A percentile compares a stretch with the other conserved stretches of the same genome.
These are phyloP conservation scores for Phlebiopsis gigantea DNA, from an alignment of 768 basidiomycete species.

Conservation along the genomic window DNA sequence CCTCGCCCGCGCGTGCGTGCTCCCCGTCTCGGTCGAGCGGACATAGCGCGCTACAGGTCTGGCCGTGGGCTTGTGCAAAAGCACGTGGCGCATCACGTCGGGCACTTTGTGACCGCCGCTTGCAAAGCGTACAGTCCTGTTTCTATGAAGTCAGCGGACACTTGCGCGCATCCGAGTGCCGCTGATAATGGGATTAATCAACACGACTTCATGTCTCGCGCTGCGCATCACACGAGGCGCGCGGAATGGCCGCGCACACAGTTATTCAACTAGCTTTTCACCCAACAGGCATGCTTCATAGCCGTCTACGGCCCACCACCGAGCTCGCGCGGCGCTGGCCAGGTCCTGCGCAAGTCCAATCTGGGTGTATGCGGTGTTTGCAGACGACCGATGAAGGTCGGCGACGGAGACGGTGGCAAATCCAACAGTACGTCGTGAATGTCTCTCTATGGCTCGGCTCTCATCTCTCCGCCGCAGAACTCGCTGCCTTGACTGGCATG, in stretches of 20 bases:
- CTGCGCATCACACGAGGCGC: not conserved
- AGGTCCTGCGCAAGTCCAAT: slow-evolving; percentile 50
- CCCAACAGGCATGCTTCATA: slow-evolving; percentile 81
- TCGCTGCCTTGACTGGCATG: slow-evolving; percentile 91
- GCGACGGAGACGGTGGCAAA: slow-evolving; percentile 80
- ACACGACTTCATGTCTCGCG: not conserved
- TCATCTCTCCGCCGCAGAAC: slow-evolving; percentile 54
- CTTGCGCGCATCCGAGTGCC: not conserved
- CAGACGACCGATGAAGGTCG: slow-evolving; percentile 92
- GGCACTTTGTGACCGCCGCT: not conserved
- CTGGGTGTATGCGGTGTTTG: slow-evolving; percentile 97
- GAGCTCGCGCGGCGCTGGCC: slow-evolving; percentile 43
- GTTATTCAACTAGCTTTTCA: not conserved
- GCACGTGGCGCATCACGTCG: slow-evolving; percentile 3
- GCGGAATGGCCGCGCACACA: not conserved
- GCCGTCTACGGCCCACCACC: slow-evolving; percentile 93
- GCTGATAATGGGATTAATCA: not conserved
- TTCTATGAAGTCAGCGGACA: not conserved
- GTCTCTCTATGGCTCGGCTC: not conserved
- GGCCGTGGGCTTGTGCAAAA: not conserved
- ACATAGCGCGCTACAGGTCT: not conserved
- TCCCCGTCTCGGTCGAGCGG: not conserved
- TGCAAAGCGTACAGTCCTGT: not conserved
- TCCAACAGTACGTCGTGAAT: slow-evolving; percentile 66
- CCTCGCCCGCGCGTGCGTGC: not conserved